These are phyloP conservation scores for Mycena alexandri DNA, from an alignment of 768 basidiomycete species.

Conservation along the genomic window DNA sequence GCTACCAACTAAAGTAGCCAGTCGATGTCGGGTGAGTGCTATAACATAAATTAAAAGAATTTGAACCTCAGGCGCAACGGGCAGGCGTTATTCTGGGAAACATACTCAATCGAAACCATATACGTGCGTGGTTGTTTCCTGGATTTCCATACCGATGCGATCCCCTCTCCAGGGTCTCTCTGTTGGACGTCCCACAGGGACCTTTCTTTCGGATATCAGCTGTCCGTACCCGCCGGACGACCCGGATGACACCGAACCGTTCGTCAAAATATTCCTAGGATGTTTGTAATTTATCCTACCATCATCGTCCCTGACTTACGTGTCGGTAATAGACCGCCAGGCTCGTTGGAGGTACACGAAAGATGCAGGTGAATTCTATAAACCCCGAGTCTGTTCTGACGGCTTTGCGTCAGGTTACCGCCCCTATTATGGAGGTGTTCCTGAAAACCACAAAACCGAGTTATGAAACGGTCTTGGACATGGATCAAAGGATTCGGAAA, in stretches of 20 bases:
- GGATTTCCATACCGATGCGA: not conserved
- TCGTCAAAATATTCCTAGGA: conserved; percentile 47
- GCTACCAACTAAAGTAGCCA: conserved; percentile 44
- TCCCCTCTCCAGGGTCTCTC: conserved; percentile 45
- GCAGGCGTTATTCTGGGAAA: conserved; percentile 61
- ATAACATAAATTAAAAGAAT: conserved; percentile 35
- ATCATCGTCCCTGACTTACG: not conserved
- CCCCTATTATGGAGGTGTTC: conserved; percentile 52
- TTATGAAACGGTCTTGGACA: conserved; percentile 56
- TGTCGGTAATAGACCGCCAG: conserved; percentile 20
- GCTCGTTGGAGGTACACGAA: conserved; percentile 38
- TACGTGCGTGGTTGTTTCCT: conserved; percentile 46
- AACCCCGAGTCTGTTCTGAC: not conserved
- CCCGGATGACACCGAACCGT: conserved; percentile 44
- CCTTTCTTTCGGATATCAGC: conserved; percentile 48
- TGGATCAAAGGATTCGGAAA: conserved; percentile 54
- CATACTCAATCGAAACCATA: conserved; percentile 55
- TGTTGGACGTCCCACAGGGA: conserved; percentile 53
- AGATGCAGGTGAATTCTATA: conserved; percentile 25
- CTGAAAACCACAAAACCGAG: conserved; percentile 53
- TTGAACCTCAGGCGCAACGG: conserved; percentile 17
- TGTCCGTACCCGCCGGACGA: conserved; percentile 55
- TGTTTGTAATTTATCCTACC: conserved; percentile 41
- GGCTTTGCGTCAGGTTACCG: conserved; percentile 42
- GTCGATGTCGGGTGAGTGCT: conserved; percentile 20